A percentile compares a stretch with the other conserved stretches of the same genome.
Conservation (phyloP, 169 alveolate species). For the Cystoisospora suis region DNA sequence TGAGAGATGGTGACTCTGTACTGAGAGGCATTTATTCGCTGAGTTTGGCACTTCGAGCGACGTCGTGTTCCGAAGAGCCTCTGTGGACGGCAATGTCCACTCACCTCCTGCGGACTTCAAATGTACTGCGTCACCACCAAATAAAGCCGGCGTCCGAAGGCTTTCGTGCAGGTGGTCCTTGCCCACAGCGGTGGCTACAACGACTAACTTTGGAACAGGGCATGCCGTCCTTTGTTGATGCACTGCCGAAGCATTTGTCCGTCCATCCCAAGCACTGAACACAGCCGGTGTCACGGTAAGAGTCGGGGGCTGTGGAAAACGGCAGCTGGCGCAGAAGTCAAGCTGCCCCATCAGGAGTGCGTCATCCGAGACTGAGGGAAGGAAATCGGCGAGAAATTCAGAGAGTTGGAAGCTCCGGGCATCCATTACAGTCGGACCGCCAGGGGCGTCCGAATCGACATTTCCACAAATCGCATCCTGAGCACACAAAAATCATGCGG, state of each 20-base stretch:
- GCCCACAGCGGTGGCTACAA: not conserved
- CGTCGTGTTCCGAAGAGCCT: too few species aligned
- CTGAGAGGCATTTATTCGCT: too few species aligned
- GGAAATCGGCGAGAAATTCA: not conserved
- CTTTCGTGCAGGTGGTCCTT: not conserved
- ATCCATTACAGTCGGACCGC: not conserved
- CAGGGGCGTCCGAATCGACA: not conserved
- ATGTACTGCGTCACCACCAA: not conserved
- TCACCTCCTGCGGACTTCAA: not conserved
- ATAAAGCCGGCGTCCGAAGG: not conserved
- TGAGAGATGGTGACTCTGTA: too few species aligned
- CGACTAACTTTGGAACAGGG: not conserved
- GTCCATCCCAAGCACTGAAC: not conserved
- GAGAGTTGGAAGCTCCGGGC: constrained; percentile 29
- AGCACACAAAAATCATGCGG: too few species aligned
- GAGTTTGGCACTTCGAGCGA: too few species aligned
- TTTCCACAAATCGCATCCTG: constrained; percentile 23
- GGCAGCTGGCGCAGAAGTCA: not conserved
- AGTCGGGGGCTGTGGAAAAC: not conserved
- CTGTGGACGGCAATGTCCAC: too few species aligned
- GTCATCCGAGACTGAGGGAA: constrained; percentile 22
- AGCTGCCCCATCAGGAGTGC: not conserved
- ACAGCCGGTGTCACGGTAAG: not conserved
- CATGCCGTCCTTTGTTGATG: not conserved
- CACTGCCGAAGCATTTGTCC: not conserved